Evolutionary conservation across 768 basidiomycete genomes (phyloP), one percentile per base, ranked within the genome.

Genomic region (Xerocomellus chrysenteron): DNA sequence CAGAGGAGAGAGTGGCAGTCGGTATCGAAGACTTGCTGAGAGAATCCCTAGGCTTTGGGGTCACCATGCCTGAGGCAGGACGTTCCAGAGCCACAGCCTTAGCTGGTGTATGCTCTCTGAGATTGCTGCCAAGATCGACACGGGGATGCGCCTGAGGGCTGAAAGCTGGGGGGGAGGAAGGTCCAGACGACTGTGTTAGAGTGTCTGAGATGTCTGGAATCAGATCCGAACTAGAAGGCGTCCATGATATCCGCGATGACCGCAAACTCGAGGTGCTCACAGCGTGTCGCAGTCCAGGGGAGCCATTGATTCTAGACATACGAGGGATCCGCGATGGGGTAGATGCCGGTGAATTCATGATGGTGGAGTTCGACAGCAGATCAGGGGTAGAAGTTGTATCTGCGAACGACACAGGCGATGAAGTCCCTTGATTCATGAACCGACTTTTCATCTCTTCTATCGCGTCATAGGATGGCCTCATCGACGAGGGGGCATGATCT

Each of bases 381-480:
- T 32, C 54, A 33, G 60, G 58, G 11, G 68, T 61, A 42, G 55
- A 57, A 44, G 42, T 47, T 3, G 64, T 24, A 50, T 60, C 64
- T 52, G 61, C 39, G 51, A 65, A 54, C 16, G 64, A 59, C 30
- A 50, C 55, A 13, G 67, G 64, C 14, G 74, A 68, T 10, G 73
- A 62, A 24, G 57, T 47, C 3, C 58, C 61, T 60, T 71, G 74
- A 47, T 66, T 68, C 50, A 83, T 68, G 60, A 86, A 80, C 40
- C 83, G 74, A 61, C 72, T 76, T 69, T 86, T 88, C 82, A 87
- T 83, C 62, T 85, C 81, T 65, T 85, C 80, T 45, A 85, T 74
- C 2, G 83, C 82, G 24, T 83, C 81, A 28, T 73, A 65, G 7
- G 79, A 78, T 8, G 78, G 75, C 21, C 67, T 52, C 24, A 57